phyloP scores from a whole-genome alignment of 768 basidiomycete species.

The Gautieria morchelliformis region DNA sequence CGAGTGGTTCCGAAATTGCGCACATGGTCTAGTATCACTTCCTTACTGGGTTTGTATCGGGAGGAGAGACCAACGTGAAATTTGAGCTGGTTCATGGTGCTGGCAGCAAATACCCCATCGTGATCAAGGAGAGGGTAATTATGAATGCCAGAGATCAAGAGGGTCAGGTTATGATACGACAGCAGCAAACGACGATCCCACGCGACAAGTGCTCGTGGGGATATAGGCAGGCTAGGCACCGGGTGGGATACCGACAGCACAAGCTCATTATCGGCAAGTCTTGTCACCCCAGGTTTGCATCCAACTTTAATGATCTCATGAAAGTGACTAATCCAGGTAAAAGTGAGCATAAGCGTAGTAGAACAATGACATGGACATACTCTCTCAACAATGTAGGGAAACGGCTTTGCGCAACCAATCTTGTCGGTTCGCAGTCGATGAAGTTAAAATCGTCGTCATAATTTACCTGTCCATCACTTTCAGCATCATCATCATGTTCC shows the following conservation, averaged over 20 bases:
- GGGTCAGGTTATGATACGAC: slow-evolving; percentile 45
- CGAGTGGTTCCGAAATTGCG: slow-evolving; percentile 40
- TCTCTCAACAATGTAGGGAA: background rate
- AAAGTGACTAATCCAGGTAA: slow-evolving; percentile 39
- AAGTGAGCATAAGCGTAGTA: background rate
- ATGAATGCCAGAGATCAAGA: slow-evolving; percentile 51
- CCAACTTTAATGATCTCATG: slow-evolving; percentile 44
- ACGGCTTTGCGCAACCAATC: slow-evolving; percentile 16
- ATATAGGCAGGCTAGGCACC: slow-evolving; percentile 43
- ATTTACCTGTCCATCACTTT: slow-evolving; percentile 22
- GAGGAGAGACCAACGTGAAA: slow-evolving; percentile 57
- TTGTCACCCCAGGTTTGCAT: slow-evolving; percentile 52
- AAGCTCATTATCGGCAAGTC: slow-evolving; percentile 40
- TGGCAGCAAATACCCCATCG: slow-evolving; percentile 36
- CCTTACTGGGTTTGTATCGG: slow-evolving; percentile 49
- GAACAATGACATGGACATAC: background rate
- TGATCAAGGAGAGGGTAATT: slow-evolving; percentile 44
- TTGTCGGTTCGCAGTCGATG: slow-evolving; percentile 18
- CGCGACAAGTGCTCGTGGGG: slow-evolving; percentile 58
- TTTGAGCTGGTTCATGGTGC: slow-evolving; percentile 24
- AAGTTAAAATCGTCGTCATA: slow-evolving; percentile 28
- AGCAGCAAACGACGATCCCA: slow-evolving; percentile 63
- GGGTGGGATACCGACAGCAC: slow-evolving; percentile 50
- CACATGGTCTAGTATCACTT: slow-evolving; percentile 37
- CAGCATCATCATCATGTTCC: slow-evolving; percentile 1